Evolutionary conservation across 148 eudicot genomes (phyloP).

Genomic region (Chenopodium quinoa): DNA sequence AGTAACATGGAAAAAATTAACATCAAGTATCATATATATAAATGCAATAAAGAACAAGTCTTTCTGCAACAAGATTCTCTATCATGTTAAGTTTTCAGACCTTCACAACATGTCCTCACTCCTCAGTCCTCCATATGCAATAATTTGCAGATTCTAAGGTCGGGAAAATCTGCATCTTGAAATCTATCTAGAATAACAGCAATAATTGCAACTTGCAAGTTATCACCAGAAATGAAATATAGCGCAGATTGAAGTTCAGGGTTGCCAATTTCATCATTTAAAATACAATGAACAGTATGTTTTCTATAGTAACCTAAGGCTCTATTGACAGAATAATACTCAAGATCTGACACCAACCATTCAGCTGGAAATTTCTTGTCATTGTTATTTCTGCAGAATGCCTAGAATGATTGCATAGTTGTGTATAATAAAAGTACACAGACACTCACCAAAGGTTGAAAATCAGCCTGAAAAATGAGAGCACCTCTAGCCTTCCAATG

Average conservation of each 20-base stretch:
- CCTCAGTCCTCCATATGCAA: slow-evolving; percentile 61
- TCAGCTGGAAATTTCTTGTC: background rate
- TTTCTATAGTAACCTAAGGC: slow-evolving; percentile 1
- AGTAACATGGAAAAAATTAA: no score
- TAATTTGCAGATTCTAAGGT: slow-evolving; percentile 70
- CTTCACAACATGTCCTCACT: slow-evolving; percentile 61
- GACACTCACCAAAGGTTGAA: slow-evolving; percentile 74
- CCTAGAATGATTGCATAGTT: background rate
- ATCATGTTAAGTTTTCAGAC: slow-evolving; percentile 71
- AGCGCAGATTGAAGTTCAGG: background rate
- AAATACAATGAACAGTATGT: background rate
- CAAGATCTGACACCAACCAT: background rate
- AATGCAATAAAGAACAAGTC: background rate
- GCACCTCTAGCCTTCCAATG: slow-evolving; percentile 44
- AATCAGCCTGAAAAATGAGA: slow-evolving; percentile 59
- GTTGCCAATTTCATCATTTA: background rate
- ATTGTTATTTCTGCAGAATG: background rate
- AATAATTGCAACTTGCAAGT: slow-evolving; percentile 34
- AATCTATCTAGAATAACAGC: slow-evolving; percentile 39
- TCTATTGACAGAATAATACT: background rate
- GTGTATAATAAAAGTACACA: slow-evolving; percentile 29
- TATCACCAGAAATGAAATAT: background rate
- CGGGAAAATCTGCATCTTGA: slow-evolving; percentile 65
- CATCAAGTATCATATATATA: no score
- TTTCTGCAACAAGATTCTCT: slow-evolving; percentile 59